These are phyloP conservation scores for Boletus eberwhitei DNA, from an alignment of 768 basidiomycete species.

Conservation along the genomic window DNA sequence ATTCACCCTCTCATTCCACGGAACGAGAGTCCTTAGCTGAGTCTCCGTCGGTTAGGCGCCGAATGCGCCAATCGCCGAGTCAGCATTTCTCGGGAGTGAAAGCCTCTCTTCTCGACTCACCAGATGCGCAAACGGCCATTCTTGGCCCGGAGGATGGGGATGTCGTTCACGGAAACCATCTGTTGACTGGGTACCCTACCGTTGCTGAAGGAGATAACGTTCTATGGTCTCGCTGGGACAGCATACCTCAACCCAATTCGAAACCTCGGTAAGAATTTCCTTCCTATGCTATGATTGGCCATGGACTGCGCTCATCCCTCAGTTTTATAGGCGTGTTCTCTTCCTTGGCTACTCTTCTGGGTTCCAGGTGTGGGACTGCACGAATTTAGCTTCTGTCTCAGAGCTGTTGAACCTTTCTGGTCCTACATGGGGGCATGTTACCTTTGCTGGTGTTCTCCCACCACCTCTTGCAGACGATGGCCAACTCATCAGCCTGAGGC, in stretches of 20 bases:
- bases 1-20: conserved; percentile 4
- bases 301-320: conserved; percentile 2
- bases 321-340: conserved; percentile 39
- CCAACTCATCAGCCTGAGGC: conserved; percentile 30
- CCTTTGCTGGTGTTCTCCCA: conserved; percentile 42
- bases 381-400: conserved; percentile 44
- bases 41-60: conserved; percentile 8
- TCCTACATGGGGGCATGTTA: conserved; percentile 33
- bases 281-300: not conserved
- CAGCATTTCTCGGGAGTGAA: conserved; percentile 9
- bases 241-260: conserved; percentile 15
- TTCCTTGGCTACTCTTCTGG: conserved; percentile 52
- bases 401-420: conserved; percentile 53
- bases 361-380: conserved; percentile 63
- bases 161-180: conserved; percentile 8
- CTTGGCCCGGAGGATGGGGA: conserved; percentile 27
- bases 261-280: conserved; percentile 18
- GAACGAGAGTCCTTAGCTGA: conserved; percentile 13
- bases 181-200: conserved; percentile 28
- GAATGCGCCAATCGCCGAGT: conserved; percentile 3
- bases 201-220: conserved; percentile 30
- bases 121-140: conserved; percentile 9
- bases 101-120: conserved; percentile 6
- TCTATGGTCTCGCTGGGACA: conserved; percentile 35
- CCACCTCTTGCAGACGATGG: conserved; percentile 29